Evolutionary conservation across 139 green algal species (phyloP).

Genomic region (Spirogloea muscicola): DNA sequence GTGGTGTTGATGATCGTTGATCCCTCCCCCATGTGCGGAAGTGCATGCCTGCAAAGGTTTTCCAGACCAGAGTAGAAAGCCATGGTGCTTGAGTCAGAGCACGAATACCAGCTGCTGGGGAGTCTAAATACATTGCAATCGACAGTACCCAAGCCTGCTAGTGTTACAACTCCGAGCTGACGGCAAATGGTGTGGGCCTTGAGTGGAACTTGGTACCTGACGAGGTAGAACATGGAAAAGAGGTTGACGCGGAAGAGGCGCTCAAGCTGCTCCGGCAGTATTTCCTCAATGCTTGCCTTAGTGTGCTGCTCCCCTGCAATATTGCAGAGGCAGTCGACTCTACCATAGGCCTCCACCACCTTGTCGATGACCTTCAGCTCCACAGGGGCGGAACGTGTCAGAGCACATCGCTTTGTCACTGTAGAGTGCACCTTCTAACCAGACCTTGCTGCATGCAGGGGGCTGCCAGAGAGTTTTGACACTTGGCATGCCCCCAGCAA

Average conservation of each 20-base stretch:
- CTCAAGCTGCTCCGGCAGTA: slow-evolving; percentile 35
- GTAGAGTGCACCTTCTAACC: too few species aligned
- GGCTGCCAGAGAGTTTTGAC: too few species aligned
- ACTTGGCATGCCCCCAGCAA: too few species aligned
- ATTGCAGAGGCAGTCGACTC: slow-evolving; percentile 35
- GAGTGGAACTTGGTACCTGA: slow-evolving; percentile 45
- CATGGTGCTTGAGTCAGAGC: too few species aligned
- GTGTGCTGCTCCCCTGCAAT: slow-evolving; percentile 28
- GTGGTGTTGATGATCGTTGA: slow-evolving; percentile 67
- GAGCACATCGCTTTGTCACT: too few species aligned
- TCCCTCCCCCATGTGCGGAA: slow-evolving; percentile 60
- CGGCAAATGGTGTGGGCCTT: too few species aligned
- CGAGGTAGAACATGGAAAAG: slow-evolving; percentile 66
- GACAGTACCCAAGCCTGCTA: too few species aligned
- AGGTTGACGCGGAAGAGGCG: slow-evolving; percentile 63
- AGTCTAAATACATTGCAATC: too few species aligned
- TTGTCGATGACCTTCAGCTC: slow-evolving; percentile 29
- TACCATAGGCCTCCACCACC: slow-evolving; percentile 26
- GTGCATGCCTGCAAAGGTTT: slow-evolving; percentile 5
- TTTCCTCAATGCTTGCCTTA: slow-evolving; percentile 28
- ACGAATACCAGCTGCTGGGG: too few species aligned
- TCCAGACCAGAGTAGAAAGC: neutral
- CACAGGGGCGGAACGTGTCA: too few species aligned
- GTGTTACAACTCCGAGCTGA: too few species aligned
- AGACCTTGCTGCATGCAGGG: too few species aligned